These are phyloP conservation scores for Wickerhamiella australiensis DNA, from an alignment of 805 yeast species.

Conservation along the genomic window DNA sequence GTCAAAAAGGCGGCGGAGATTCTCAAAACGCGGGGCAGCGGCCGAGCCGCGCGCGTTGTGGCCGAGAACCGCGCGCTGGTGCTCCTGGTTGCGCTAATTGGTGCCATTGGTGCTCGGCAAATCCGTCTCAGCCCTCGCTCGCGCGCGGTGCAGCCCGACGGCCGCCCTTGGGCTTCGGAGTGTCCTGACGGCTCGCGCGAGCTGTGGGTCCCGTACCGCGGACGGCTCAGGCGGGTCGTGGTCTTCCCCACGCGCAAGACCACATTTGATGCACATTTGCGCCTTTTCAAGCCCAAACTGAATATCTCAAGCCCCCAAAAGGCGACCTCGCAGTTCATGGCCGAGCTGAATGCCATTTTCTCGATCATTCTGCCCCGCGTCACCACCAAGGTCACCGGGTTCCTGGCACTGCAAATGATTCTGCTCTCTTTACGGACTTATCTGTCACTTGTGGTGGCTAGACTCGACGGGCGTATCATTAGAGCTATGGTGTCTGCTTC, in stretches of 20 bases:
- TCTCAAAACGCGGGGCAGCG: background rate
- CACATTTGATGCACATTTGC: constrained; percentile 18
- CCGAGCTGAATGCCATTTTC: constrained; percentile 66
- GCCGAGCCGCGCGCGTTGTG: background rate
- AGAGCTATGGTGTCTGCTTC: constrained; percentile 76
- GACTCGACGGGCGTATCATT: constrained; percentile 84
- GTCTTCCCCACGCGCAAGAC: constrained; percentile 12
- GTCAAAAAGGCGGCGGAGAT: background rate
- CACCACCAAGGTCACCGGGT: constrained; percentile 51
- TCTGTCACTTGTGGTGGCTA: constrained; percentile 74
- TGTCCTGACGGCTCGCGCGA: constrained; percentile 11
- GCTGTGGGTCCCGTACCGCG: constrained; percentile 19
- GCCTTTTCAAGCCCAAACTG: constrained; percentile 13
- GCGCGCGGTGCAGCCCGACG: constrained; percentile 9
- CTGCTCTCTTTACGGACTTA: constrained; percentile 75
- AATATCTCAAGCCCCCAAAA: background rate
- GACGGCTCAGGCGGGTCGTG: constrained; percentile 7
- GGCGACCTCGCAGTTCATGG: constrained; percentile 51
- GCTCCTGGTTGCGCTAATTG: background rate
- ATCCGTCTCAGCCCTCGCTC: constrained; percentile 1
- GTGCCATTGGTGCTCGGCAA: constrained; percentile 5
- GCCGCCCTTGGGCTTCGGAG: constrained; percentile 8
- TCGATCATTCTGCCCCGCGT: constrained; percentile 68
- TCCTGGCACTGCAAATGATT: constrained; percentile 57
- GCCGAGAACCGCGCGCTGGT: constrained; percentile 1